Base-by-base conservation (phyloP, 805 yeast species). In the Lachancea dasiensis region DNA sequence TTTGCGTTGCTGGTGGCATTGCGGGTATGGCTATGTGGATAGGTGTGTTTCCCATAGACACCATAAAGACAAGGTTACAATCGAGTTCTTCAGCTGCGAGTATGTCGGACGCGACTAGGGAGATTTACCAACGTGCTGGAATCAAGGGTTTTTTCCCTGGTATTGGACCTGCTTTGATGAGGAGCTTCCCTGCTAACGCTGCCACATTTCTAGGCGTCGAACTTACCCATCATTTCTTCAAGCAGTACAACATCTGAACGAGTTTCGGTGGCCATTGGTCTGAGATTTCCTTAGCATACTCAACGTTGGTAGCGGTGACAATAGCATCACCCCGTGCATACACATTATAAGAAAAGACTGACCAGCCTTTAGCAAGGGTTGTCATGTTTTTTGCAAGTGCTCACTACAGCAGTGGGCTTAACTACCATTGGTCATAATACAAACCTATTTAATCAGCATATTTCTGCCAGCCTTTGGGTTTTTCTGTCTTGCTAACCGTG, bases 151-250 rank as follows among this genome's bases (percentile, higher is more conserved):
- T 90, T 65, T 90, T 89, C 85, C 97, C 97, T 3, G 98, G 98
- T 40, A 71, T 90, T 17, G 97, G 96, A 0, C 97, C 98, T 5
- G 97, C 97, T 2, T 67, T 90, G 54, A 76, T 86, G 18, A 75
- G 98, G 62, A 81, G 95, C 27, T 90, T 92, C 81, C 97, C 97
- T 3, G 97, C 97, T 16, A 90, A 92, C 63, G 98, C 98, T n/a
- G 97, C 98, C 6, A 89, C 97, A 2, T 90, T 90, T 67, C 73
- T 86, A 24, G 98, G 97, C 32, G 97, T 90, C 21, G 98, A 90
- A 61, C 55, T 89, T 41, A 85, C 95, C 5, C 69, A 63, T 41
- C 54, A 60, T 15, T 47, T 63, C 43, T 64, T 65, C 41, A 62
- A 60, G 40, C 58, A 61, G 37, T 63, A 51, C 38, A 46, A 65